Evolutionary conservation across 805 yeast genomes (phyloP), one percentile per base, ranked within the genome.

Genomic region (Groenewaldozyma tartarivorans): DNA sequence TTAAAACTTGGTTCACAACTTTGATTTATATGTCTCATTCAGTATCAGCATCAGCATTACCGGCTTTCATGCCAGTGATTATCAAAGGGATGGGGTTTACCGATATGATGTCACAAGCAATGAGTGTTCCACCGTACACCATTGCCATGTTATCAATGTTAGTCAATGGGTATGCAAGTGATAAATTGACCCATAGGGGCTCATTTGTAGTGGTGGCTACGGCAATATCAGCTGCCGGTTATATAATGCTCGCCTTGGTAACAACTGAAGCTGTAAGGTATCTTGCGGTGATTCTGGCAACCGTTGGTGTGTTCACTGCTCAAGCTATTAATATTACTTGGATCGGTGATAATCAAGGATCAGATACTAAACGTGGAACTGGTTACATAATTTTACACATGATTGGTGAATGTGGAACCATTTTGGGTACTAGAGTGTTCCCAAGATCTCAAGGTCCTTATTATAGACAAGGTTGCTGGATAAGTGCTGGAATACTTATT

Each of bases 31-130:
- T 53, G 22, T 41, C 47, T 26, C 42, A 42, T 40, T 46, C 43
- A 24, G 50, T 49, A 3, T 46, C 48, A 9, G 44, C 49, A 26
- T 42, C 48, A 5, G 68, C 72, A 45, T 68, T 69, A 22, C 68
- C 74, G 5, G 64, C 68, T 41, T 69, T 67, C 50, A 64, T 69
- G 60, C 74, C 74, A 3, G 57, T 68, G 4, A 67, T 69, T 26
- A 64, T 69, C 17, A 51, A 61, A 35, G 68, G 71, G 11, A 58
- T 69, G 46, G 65, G 68, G 18, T 69, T 63, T 43, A 43, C 49
- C 40, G 52, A 61, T 29, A 62, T 66, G n/a, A 55, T 59, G 22
- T 66, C 74, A 3, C 65, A 68, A 42, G 64, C 64, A 39, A 57
- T 69, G 40, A 64, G 72, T 18, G 70, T 69, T 16, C 75, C 75